phyloP scores from a whole-genome alignment of 75 land plant species.

The Sequoia sempervirens region DNA sequence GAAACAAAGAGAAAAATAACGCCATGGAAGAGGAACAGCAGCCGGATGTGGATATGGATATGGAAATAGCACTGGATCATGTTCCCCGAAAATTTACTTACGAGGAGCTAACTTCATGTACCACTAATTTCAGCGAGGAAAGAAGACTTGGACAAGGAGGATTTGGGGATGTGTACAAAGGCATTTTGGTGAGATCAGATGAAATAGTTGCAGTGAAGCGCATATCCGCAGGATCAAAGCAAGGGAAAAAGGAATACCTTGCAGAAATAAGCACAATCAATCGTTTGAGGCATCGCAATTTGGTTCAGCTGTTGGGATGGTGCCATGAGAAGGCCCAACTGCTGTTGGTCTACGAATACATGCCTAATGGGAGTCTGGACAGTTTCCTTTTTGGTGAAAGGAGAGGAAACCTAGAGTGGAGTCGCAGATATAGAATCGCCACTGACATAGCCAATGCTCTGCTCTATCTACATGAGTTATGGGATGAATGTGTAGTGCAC shows the following conservation, averaged over 20 bases:
- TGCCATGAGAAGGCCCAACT: slow-evolving; percentile 28
- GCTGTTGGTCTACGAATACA: slow-evolving; percentile 33
- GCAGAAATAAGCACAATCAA: slow-evolving; percentile 30
- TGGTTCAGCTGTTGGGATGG: slow-evolving; percentile 35
- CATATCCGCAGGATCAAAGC: slow-evolving; percentile 10
- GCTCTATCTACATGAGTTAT: slow-evolving; percentile 44
- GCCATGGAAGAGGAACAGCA: no score
- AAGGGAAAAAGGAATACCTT: slow-evolving; percentile 22
- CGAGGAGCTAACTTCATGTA: slow-evolving; percentile 26
- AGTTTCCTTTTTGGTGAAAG: slow-evolving; percentile 6
- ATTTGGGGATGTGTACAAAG: slow-evolving; percentile 32
- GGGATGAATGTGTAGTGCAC: slow-evolving; percentile 31
- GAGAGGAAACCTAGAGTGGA: slow-evolving; percentile 11
- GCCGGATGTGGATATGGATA: not conserved
- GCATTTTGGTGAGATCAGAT: slow-evolving; percentile 12
- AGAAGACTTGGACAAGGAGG: slow-evolving; percentile 25
- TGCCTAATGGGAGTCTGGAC: slow-evolving; percentile 38
- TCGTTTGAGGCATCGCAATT: slow-evolving; percentile 29
- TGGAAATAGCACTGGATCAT: not conserved
- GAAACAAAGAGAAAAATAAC: no score
- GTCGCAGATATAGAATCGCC: slow-evolving; percentile 18
- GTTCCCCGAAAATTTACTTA: slow-evolving; percentile 24
- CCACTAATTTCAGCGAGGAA: slow-evolving; percentile 19
- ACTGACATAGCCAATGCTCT: slow-evolving; percentile 36
- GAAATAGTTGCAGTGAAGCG: slow-evolving; percentile 21